Percentiles rank a stretch among this genome's conserved stretches.
Evolutionary conservation across 176 grass and related monocot species (phyloP).

Genomic region (Rhipidocladum racemiflorum): DNA sequence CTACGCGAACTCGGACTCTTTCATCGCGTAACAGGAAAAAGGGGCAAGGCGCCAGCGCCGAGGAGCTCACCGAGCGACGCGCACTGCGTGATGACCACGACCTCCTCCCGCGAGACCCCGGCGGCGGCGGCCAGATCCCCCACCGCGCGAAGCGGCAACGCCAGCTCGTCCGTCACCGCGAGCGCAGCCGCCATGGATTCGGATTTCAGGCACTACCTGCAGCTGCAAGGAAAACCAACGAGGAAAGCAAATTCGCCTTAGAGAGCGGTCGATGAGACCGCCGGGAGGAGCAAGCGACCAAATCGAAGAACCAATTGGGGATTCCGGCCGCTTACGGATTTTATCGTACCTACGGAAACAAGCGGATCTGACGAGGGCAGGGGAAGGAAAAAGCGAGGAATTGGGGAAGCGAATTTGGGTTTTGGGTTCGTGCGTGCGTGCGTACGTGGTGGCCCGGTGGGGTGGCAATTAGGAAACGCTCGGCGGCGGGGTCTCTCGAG

Average conservation of each 20-base stretch:
- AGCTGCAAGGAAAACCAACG: background rate
- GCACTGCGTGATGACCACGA: slow-evolving; percentile 72
- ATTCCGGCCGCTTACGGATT: background rate
- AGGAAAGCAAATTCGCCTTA: background rate
- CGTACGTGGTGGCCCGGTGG: no score
- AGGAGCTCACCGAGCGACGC: slow-evolving; percentile 50
- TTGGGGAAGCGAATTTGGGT: background rate
- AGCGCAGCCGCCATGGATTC: slow-evolving; percentile 44
- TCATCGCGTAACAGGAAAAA: background rate
- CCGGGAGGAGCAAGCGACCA: background rate
- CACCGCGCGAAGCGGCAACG: slow-evolving; percentile 52
- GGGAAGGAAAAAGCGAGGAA: background rate
- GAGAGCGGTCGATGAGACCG: background rate
- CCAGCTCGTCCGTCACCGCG: slow-evolving; percentile 68
- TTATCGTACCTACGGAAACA: background rate
- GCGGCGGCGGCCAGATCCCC: slow-evolving; percentile 53
- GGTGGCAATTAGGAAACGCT: background rate
- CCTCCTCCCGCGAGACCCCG: slow-evolving; percentile 53
- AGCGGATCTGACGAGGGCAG: background rate
- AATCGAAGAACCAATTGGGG: background rate
- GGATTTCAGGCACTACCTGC: background rate
- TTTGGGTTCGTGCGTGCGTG: background rate
- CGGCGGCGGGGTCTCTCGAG: background rate
- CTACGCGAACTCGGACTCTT: background rate
- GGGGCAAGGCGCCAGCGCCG: background rate